A percentile compares a stretch with the other conserved stretches of the same genome.
Evolutionary conservation across 139 green algal species (phyloP).

Genomic region (Coelastrella sp.): DNA sequence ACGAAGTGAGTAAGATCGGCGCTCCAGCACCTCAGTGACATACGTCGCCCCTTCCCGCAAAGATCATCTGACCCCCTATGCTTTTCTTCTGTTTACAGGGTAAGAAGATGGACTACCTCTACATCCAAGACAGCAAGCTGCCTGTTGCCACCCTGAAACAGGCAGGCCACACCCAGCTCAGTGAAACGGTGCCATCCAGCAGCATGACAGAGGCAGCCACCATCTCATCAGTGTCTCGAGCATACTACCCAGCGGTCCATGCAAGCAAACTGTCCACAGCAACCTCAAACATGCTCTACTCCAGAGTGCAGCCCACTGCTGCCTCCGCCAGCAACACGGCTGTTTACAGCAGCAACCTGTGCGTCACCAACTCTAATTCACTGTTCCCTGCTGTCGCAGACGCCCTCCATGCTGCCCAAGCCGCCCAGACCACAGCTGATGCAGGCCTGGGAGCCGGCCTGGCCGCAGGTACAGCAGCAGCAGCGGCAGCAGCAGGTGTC

Average conservation of each 20-base stretch:
- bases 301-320: neutral
- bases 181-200: neutral
- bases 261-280: neutral
- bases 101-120: too few species aligned
- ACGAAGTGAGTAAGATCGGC: too few species aligned
- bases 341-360: neutral
- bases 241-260: neutral
- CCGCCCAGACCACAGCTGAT: neutral
- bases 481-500: neutral
- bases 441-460: neutral
- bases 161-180: neutral
- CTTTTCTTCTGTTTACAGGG: too few species aligned
- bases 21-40: too few species aligned
- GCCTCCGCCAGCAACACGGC: neutral
- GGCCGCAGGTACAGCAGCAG: neutral
- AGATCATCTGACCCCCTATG: too few species aligned
- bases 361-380: too few species aligned
- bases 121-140: neutral
- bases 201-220: neutral
- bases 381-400: too few species aligned
- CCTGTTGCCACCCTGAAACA: neutral
- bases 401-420: neutral
- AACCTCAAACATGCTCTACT: neutral
- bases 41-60: too few species aligned
- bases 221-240: neutral